Conservation (phyloP, 2,329 filamentous ascomycete species). For the Sporothrix luriei region DNA sequence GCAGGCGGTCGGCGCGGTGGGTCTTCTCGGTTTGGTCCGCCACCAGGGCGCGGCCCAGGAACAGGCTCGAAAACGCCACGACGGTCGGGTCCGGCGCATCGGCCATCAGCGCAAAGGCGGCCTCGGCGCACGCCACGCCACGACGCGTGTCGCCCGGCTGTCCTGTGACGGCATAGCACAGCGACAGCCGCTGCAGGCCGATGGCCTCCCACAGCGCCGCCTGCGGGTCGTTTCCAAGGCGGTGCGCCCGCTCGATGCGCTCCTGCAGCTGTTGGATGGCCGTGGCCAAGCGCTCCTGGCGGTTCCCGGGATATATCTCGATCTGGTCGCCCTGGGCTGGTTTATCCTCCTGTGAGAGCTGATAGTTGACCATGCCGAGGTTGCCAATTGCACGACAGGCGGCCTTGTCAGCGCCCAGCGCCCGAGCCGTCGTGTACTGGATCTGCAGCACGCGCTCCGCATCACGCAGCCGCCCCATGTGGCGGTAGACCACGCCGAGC, state of each 20-base stretch:
- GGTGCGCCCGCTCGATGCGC: background rate
- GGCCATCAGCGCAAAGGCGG: background rate
- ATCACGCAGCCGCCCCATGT: background rate
- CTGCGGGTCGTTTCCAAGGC: background rate
- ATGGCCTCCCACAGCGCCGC: background rate
- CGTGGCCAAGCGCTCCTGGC: background rate
- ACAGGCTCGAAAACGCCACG: background rate
- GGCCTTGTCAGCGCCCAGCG: background rate
- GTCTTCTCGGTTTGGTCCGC: background rate
- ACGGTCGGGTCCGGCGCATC: background rate
- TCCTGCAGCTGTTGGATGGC: background rate
- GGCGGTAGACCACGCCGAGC: constrained; percentile 6
- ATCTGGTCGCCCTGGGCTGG: background rate
- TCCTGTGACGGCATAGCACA: background rate
- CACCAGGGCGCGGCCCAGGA: background rate
- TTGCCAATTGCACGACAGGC: background rate
- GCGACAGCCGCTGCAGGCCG: background rate
- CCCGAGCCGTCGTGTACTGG: background rate
- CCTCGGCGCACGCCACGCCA: background rate
- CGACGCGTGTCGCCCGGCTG: background rate
- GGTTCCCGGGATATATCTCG: background rate
- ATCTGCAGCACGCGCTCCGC: background rate
- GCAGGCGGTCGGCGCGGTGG: background rate
- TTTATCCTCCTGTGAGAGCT: background rate
- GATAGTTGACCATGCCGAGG: constrained; percentile 10